Base-by-base conservation (phyloP, 345 rosid species). In the Euphorbia peplus region DNA sequence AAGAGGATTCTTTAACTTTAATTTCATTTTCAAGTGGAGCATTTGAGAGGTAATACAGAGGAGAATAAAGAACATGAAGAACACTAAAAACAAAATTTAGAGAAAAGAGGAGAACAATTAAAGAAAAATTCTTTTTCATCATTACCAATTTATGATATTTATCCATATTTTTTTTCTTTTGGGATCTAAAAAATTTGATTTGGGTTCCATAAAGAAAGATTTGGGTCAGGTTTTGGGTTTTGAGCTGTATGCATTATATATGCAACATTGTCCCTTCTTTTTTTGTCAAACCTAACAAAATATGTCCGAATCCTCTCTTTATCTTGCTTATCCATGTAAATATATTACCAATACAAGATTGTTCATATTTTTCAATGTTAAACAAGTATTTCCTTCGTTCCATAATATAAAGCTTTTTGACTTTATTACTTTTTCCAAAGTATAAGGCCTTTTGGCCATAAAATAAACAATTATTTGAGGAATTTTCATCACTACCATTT, bases 311-410 rank as follows among this genome's bases (percentile, higher is more conserved):
- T 32, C 46, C 41, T 50, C 25, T 21, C 10, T 53, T 25, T 24
- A 8, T 39, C 32, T 14, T 30, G 25, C 47, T 37, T 37, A 37
- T 53, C 70, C 52, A 37, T 22, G 10, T 46, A 46, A n/a, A n/a
- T n/a, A 39, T 39, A 39, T 39, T 21, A 55, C 54, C 70, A 22
- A 8, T 50, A 66, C 54, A 53, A 53, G 61, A 21, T 53, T 35
- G 22, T 35, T 53, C 19, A 24, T 24, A 41, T 25, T 67, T 67
- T 0, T 37, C 4, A 26, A n/a, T n/a, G n/a, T 39, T 41, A 67
- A 67, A 67, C 61, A 67, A 16, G 37, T 54, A 2, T n/a, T n/a
- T n/a, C n/a, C n/a, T n/a, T n/a, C n/a, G n/a, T n/a, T n/a, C n/a
- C n/a, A n/a, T n/a, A n/a, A n/a, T n/a, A n/a, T n/a, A n/a, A n/a